These are phyloP conservation scores for Penicillium glabrum DNA, from an alignment of 2,329 filamentous ascomycete genomes.

Conservation along the genomic window DNA sequence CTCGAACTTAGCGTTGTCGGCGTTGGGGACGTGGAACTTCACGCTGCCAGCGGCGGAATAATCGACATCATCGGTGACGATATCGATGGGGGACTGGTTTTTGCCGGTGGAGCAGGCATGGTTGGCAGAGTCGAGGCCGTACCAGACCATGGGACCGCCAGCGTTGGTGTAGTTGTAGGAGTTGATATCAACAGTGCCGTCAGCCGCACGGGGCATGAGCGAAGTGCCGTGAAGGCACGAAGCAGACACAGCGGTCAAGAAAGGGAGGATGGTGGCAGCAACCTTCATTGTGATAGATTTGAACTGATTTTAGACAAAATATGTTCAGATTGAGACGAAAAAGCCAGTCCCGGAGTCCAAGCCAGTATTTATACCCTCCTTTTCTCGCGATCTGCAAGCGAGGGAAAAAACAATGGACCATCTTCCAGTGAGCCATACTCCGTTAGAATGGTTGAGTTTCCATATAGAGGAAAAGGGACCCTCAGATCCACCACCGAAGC, in stretches of 20 bases:
- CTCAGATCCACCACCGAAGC: not conserved
- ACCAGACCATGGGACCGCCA: constrained; percentile 56
- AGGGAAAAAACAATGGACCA: not conserved
- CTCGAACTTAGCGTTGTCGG: constrained; percentile 37
- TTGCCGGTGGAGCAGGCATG: constrained; percentile 49
- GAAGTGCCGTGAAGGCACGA: constrained; percentile 16
- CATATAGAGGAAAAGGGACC: not conserved
- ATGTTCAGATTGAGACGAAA: not conserved
- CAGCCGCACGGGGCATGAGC: constrained; percentile 10
- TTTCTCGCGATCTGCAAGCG: not conserved
- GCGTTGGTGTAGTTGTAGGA: constrained; percentile 17
- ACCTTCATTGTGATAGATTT: constrained; percentile 10
- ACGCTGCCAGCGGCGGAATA: constrained; percentile 19
- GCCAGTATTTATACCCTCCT: not conserved
- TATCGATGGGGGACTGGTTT: constrained; percentile 59
- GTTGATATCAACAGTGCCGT: constrained; percentile 11
- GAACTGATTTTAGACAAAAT: not conserved
- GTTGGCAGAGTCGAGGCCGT: constrained; percentile 46
- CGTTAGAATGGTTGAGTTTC: not conserved
- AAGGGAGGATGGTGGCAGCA: constrained; percentile 4
- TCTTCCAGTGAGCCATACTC: not conserved
- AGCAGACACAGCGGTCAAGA: constrained; percentile 8
- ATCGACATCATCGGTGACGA: constrained; percentile 32
- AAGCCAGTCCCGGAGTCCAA: too few relatives aligned
- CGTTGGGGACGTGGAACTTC: constrained; percentile 20